These are phyloP conservation scores for Trichothecium sympodiale DNA, from an alignment of 2,329 filamentous ascomycete genomes.

Conservation along the genomic window DNA sequence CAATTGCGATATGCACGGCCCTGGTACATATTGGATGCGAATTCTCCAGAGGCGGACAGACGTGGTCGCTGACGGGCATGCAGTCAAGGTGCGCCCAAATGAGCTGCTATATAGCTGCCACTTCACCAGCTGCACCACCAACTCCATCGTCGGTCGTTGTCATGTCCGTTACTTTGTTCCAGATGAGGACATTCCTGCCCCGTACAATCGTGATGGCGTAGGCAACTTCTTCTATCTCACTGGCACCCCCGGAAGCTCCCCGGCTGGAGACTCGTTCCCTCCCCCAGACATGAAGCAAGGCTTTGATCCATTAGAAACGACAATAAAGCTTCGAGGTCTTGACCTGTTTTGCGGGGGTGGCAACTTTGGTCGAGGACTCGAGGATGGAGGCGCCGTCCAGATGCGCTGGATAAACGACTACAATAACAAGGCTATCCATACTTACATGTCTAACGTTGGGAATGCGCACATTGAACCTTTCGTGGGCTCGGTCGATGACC, in stretches of 20 bases:
- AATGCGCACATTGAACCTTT: slow-evolving; percentile 39
- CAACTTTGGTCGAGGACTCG: slow-evolving; percentile 65
- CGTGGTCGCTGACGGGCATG: slow-evolving; percentile 22
- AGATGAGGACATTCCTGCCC: slow-evolving; percentile 38
- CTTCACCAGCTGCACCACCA: slow-evolving; percentile 21
- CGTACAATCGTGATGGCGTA: slow-evolving; percentile 54
- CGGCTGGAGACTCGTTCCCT: too few species aligned
- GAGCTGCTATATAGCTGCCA: slow-evolving; percentile 46
- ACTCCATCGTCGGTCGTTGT: slow-evolving; percentile 43
- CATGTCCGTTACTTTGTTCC: slow-evolving; percentile 43
- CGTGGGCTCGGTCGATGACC: slow-evolving; percentile 61
- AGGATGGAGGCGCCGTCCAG: slow-evolving; percentile 55
- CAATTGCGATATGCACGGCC: slow-evolving; percentile 17
- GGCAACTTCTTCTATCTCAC: slow-evolving; percentile 57
- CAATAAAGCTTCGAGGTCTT: slow-evolving; percentile 42
- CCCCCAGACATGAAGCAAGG: slow-evolving; percentile 36
- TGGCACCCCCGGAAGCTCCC: too few species aligned
- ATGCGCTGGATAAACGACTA: slow-evolving; percentile 62
- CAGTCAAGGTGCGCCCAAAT: slow-evolving; percentile 34
- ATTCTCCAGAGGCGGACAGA: slow-evolving; percentile 36
- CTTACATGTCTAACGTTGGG: slow-evolving; percentile 57
- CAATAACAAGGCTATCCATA: slow-evolving; percentile 52
- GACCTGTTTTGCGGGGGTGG: slow-evolving; percentile 73
- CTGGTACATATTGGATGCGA: slow-evolving; percentile 21
- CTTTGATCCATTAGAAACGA: slow-evolving; percentile 30